Evolutionary conservation across 805 yeast genomes (phyloP), one percentile per base, ranked within the genome.

Genomic region (Nakazawaea anatomiae): DNA sequence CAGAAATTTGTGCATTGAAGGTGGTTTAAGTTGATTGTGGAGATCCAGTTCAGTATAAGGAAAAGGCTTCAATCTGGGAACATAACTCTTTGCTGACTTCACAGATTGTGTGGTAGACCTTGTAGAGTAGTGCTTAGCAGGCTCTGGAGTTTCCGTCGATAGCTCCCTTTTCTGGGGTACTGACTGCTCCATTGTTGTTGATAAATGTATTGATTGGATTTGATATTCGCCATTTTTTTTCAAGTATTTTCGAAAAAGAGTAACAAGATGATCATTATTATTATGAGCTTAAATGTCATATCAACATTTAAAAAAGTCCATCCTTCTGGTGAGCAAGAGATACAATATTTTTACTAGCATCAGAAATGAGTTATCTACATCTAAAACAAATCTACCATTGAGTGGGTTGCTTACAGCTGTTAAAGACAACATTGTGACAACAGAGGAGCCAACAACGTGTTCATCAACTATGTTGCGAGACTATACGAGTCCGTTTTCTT

Each of bases 371-470:
- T 47, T 48, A 34, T 27, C 50, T 42, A 28, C 18, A 18, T 43
- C 44, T 10, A 11, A 50, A 27, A 18, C 40, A 4, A 54, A 59
- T 10, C 27, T 32, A 10, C 62, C 64, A 4, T 54, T 76, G 30
- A 47, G 59, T 1, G 70, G 71, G 6, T 58, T 63, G 2, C 60
- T 68, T 0, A 66, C 71, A 9, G 86, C 85, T 0, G 68, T 86
- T 28, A 95, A 94, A 60, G 98, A 92, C 67, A 90, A 89, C 62
- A 83, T 91, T 46, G 79, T 81, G 41, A 84, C 97, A 0, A 67
- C 62, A 6, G 75, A 74, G 10, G 75, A 76, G 41, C 79, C 86
- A 1, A 88, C 97, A 0, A 87, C 96, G 0, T 87, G 97, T 58
- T 85, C 85, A 0, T 91, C 98, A 0, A 63, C 68, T 39, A 79